phyloP scores from a whole-genome alignment of 2,329 filamentous ascomycete genomes.

The Emmonsia crescens region DNA sequence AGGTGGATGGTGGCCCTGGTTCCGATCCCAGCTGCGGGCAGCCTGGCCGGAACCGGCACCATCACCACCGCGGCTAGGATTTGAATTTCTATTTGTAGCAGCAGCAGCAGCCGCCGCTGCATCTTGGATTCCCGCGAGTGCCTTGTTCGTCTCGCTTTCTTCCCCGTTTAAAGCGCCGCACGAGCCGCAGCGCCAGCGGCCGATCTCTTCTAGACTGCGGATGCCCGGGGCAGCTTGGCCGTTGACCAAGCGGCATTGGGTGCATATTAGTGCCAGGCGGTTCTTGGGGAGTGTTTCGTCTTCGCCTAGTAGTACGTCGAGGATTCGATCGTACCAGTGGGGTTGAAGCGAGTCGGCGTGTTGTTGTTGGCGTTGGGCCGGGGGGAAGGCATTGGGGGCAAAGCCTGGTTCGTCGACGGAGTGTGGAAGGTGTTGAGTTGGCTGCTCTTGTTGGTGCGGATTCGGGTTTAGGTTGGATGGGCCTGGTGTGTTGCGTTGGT shows the following conservation, averaged over 20 bases:
- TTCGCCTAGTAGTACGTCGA: slow-evolving; percentile 86
- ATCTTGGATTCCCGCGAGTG: neutral
- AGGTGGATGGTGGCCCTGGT: neutral
- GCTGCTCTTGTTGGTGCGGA: slow-evolving; percentile 10
- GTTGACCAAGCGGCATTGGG: slow-evolving; percentile 75
- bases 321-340: slow-evolving; percentile 88
- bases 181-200: slow-evolving; percentile 78
- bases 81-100: neutral
- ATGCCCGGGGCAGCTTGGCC: slow-evolving; percentile 88
- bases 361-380: slow-evolving; percentile 16
- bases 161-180: slow-evolving; percentile 75
- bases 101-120: neutral
- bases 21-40: neutral
- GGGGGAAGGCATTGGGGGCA: slow-evolving; percentile 38
- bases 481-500: slow-evolving; percentile 11
- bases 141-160: slow-evolving; percentile 48
- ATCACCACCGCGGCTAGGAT: neutral
- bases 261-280: slow-evolving; percentile 76
- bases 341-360: slow-evolving; percentile 31
- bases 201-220: slow-evolving; percentile 64
- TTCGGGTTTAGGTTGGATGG: slow-evolving; percentile 6
- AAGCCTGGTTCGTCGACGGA: slow-evolving; percentile 33
- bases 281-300: slow-evolving; percentile 91
- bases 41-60: neutral
- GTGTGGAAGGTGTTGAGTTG: slow-evolving; percentile 13